These are phyloP conservation scores for Zygosaccharomyces kombuchaensis DNA, from an alignment of 805 yeast genomes.

Conservation along the genomic window DNA sequence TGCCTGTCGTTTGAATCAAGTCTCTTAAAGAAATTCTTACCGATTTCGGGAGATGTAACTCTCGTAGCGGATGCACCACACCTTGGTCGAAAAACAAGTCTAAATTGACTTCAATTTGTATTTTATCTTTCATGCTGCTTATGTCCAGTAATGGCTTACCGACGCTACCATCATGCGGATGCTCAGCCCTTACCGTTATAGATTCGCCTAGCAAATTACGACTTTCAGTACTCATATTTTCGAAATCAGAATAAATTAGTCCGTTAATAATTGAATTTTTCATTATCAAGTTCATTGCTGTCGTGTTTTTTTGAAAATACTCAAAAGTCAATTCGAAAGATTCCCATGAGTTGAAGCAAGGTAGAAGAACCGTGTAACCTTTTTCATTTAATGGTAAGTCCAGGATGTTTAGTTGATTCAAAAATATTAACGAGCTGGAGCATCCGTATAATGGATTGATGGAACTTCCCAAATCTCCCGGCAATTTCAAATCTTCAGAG, in stretches of 20 bases:
- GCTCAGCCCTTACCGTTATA: conserved; percentile 18
- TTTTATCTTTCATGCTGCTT: conserved; percentile 21
- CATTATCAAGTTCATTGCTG: conserved; percentile 49
- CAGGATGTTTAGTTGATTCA: conserved; percentile 49
- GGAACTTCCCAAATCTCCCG: conserved; percentile 58
- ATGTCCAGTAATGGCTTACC: conserved; percentile 11
- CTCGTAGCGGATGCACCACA: conserved; percentile 66
- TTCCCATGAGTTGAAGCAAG: conserved; percentile 73
- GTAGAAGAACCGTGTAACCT: conserved; percentile 76
- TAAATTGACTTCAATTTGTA: conserved; percentile 36
- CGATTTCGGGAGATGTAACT: conserved; percentile 52
- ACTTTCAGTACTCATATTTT: conserved; percentile 26
- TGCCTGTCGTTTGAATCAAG: conserved; percentile 52
- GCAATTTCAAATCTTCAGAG: conserved; percentile 57
- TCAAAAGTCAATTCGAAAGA: conserved; percentile 53
- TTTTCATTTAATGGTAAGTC: conserved; percentile 48
- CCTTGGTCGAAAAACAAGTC: conserved; percentile 82
- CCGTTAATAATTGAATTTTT: conserved; percentile 58
- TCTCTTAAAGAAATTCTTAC: conserved; percentile 52
- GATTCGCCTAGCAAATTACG: conserved; percentile 32
- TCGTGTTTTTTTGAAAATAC: conserved; percentile 50
- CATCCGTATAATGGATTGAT: conserved; percentile 62
- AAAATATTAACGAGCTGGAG: conserved; percentile 56
- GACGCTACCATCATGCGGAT: conserved; percentile 9
- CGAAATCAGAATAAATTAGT: conserved; percentile 62